Base-by-base conservation (phyloP, 1,139 yeast genomes). In the Suhomyces yuchorum region DNA sequence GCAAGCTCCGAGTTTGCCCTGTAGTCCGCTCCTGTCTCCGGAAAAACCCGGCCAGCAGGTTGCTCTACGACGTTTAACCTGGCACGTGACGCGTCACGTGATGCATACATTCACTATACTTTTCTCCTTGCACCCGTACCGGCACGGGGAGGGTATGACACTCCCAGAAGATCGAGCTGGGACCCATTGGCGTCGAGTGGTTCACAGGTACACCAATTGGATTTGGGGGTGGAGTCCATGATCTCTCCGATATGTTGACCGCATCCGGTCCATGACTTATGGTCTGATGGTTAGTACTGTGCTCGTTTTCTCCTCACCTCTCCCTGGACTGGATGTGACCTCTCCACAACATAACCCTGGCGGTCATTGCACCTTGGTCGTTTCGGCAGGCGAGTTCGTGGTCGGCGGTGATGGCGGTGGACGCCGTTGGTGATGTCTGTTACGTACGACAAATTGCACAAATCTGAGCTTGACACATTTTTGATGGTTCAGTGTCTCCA, bases 241-340 rank as follows among this genome's bases (percentile, higher is more conserved):
- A 73, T 74, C 17, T 54, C 45, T 5, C 68, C 49, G 19, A 72
- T 62, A 52, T 73, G 76, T 19, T 60, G 40, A 20, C 76, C 75
- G 49, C 75, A 70, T 12, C 78, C 78, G 32, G 76, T 68, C 79
- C 79, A 75, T 5, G 73, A 67, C 52, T 68, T 69, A 48, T 66
- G 69, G 39, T 66, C 64, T 58, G 39, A 35, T 4, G 18, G 59
- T 57, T 56, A 56, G 60, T 52, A 52, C 14, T 11, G 26, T 8
- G 26, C n/a, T n/a, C n/a, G n/a, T n/a, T n/a, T n/a, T n/a, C n/a
- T n/a, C n/a, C n/a, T n/a, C n/a, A n/a, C n/a, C n/a, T n/a, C n/a
- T n/a, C n/a, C n/a, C n/a, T n/a, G n/a, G n/a, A n/a, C n/a, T n/a
- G n/a, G n/a, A 26, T 7, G 9, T 14, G 30, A 7, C 18, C 18